Base-by-base conservation (phyloP, 768 basidiomycete species). In the Pisolithus sp. region DNA sequence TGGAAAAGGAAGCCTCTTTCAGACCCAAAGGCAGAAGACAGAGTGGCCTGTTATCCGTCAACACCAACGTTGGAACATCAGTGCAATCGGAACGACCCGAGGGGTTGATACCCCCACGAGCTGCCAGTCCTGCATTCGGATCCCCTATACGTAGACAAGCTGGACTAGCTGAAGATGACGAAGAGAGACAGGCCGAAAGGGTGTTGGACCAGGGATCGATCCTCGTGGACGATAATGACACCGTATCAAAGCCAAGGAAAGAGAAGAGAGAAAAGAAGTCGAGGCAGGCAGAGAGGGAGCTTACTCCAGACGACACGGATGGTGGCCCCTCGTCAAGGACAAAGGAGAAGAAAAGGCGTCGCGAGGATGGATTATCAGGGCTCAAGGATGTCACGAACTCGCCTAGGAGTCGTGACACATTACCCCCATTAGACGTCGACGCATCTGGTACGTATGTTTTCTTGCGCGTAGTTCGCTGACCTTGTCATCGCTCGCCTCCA, bases 371-470 rank as follows among this genome's bases (percentile, higher is more conserved):
- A 28, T 60, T 65, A 36, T 56, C 64, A 53, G 63, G 69, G 55
- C 68, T 83, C 52, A 83, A 81, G 69, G 83, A 85, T 60, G 77
- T 84, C 55, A 84, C 82, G 24, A 84, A 81, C 63, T 77, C 81
- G 6, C 76, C 78, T 18, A 66, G 70, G 53, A 62, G 64, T 37
- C 73, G 70, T 48, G 48, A 60, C 20, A 57, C 54, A 12, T 68
- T 74, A 51, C 68, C 68, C 2, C 67, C 61, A 15, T 57, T 73
- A 34, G 72, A 76, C 48, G 73, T 62, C 36, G 65, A 63, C 48
- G 47, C 59, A 15, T 65, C 68, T 51, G 71, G 73, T 76, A 51
- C 49, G 71, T 58, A 38, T 52, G 9, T 15, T 28, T 37, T 18
- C 34, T 23, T 55, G 46, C 49, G 36, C 42, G 38, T 18, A 47